Conservation (phyloP, 176 grass and related monocot species). For the Rhipidocladum racemiflorum region DNA sequence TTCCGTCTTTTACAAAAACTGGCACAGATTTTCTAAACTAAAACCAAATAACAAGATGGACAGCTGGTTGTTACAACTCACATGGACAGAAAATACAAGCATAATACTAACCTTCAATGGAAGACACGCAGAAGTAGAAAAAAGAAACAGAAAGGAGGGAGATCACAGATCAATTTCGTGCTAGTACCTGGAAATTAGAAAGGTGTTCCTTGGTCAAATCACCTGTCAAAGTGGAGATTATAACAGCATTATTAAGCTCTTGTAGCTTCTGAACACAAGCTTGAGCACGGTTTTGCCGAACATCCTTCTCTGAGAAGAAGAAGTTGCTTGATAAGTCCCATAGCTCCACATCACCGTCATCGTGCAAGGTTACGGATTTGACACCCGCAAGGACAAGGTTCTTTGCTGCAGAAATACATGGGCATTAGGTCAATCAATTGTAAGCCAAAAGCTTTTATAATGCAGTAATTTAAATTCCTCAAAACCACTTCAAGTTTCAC, state of each 20-base stretch:
- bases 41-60: conserved; percentile 2
- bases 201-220: conserved; percentile 66
- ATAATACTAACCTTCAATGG: background rate
- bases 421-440: background rate
- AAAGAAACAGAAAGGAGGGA: background rate
- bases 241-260: conserved; percentile 77
- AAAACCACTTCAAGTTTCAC: background rate
- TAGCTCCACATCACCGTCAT: conserved; percentile 63
- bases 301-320: conserved; percentile 71
- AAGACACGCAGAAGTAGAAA: background rate
- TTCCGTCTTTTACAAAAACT: background rate
- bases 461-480: background rate
- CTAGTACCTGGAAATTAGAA: conserved; percentile 59
- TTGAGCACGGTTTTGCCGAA: conserved; percentile 61
- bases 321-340: conserved; percentile 87
- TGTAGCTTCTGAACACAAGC: conserved; percentile 61
- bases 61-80: background rate
- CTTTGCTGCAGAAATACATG: conserved; percentile 57
- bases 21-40: background rate
- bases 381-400: conserved; percentile 83
- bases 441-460: background rate
- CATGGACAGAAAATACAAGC: background rate
- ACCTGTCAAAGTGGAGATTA: conserved; percentile 46
- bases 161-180: background rate
- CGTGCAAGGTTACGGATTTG: conserved; percentile 70